Percentiles rank a stretch among this genome's conserved stretches.
These are phyloP conservation scores for Citrullus amarus DNA, from an alignment of 306 rosid genomes.

Conservation along the genomic window DNA sequence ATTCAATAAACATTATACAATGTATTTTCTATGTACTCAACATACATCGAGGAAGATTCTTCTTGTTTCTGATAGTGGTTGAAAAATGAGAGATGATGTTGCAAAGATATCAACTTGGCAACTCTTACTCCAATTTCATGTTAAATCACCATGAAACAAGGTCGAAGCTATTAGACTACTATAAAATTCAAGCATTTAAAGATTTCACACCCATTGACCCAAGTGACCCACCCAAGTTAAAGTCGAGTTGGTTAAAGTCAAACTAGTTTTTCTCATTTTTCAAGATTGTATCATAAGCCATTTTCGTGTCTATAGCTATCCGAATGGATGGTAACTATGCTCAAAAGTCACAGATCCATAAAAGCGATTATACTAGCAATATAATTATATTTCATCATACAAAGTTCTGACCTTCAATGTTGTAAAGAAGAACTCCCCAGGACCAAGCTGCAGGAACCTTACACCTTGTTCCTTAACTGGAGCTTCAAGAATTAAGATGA, in stretches of 20 bases:
- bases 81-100: background rate
- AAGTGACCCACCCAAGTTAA: background rate
- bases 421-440: conserved; percentile 96
- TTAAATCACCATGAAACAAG: background rate
- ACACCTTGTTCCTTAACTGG: conserved; percentile 88
- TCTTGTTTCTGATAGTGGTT: background rate
- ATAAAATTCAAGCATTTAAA: background rate
- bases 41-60: background rate
- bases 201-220: background rate
- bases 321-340: background rate
- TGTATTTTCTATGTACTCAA: background rate
- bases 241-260: background rate
- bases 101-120: background rate
- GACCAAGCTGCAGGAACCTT: conserved; percentile 86
- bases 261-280: background rate
- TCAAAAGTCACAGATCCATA: background rate
- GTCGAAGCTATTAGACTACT: no score
- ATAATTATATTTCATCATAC: background rate
- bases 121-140: background rate
- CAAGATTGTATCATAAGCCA: background rate
- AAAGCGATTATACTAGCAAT: background rate
- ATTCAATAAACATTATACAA: background rate
- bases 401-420: conserved; percentile 52
- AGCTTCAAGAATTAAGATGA: conserved; percentile 65
- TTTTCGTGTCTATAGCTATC: background rate